Conservation (phyloP, 495 filamentous ascomycete genomes). For the Cercophora sp. region DNA sequence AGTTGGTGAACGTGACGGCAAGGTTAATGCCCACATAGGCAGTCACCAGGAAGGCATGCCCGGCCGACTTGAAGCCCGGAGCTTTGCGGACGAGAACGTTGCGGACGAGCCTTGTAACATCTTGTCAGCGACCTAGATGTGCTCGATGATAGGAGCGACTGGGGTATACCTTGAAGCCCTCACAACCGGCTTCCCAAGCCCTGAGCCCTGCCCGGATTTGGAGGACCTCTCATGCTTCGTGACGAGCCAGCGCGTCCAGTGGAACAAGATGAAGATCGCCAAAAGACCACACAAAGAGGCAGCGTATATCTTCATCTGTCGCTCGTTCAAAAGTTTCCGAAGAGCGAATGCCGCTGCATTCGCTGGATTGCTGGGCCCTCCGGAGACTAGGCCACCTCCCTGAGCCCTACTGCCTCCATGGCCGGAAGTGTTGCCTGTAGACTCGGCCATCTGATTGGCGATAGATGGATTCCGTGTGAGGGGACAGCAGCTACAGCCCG, state of each 20-base stretch:
- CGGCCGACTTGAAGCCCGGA: constrained; percentile 49
- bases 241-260: constrained; percentile 39
- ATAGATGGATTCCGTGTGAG: neutral
- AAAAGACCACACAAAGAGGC: constrained; percentile 45
- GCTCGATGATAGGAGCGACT: neutral
- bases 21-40: constrained; percentile 50
- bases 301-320: constrained; percentile 39
- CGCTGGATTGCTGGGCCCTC: constrained; percentile 15
- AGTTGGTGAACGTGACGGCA: constrained; percentile 43
- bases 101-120: constrained; percentile 27
- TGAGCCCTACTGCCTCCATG: constrained; percentile 9
- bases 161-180: constrained; percentile 22
- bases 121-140: constrained; percentile 3
- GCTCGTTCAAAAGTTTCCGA: constrained; percentile 32
- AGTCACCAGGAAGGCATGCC: constrained; percentile 45
- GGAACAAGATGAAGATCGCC: constrained; percentile 46
- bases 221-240: constrained; percentile 21
- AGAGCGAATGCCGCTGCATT: constrained; percentile 21
- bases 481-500: no score
- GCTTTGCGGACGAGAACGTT: constrained; percentile 42
- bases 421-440: neutral
- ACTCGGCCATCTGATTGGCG: neutral
- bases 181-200: constrained; percentile 24
- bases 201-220: constrained; percentile 7
- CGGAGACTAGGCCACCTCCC: constrained; percentile 15